Evolutionary conservation across 192 early-diverging fungal species (phyloP), one percentile per base, ranked within the genome.

Genomic region (Linnemannia schmuckeri): DNA sequence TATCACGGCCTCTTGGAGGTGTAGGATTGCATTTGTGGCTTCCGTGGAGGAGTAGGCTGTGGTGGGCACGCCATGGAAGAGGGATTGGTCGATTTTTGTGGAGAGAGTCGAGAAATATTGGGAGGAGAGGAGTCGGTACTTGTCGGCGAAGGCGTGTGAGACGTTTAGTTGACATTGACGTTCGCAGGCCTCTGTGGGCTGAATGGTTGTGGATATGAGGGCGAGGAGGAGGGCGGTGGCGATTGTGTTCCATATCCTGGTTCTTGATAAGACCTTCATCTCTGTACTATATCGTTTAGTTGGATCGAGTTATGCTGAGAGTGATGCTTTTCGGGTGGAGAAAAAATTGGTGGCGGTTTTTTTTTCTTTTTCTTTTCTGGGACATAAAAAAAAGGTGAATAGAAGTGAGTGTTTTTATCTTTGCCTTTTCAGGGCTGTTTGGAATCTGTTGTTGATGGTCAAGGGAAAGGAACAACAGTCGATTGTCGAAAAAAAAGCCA

Each of bases 111-210:
- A 57, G 41, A 88, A 89, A 69, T 87, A 72, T 8, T 68, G 55
- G 77, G 75, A 41, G 41, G 89, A 83, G 38, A 90, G 70, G 1
- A 82, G 49, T 35, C 82, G 63, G 52, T 92, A 92, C 71, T 82
- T 79, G 41, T 82, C 80, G 0, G 89, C 82, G 41, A 92, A 92
- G n/a, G 79, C 90, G 47, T 77, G 73, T 0, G 91, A 87, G 69
- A 91, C 81, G 75, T 88, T 88, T 20, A 78, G 75, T 55, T 90
- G 90, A 68, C 91, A 92, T 27, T 85, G 81, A 4, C 77, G 80
- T 70, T 92, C 91, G 77, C 91, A 92, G 20, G 89, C 90, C 7
- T 77, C 49, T 52, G 49, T 20, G 5, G 52, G 2, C 54, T 55
- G 24, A 33, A 22, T 10, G 55, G 71, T 10, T 73, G 73, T 37